A percentile compares a stretch with the other conserved stretches of the same genome.
Evolutionary conservation across 2,329 filamentous ascomycete species (phyloP).

Genomic region (Aurifilum marmelostoma): DNA sequence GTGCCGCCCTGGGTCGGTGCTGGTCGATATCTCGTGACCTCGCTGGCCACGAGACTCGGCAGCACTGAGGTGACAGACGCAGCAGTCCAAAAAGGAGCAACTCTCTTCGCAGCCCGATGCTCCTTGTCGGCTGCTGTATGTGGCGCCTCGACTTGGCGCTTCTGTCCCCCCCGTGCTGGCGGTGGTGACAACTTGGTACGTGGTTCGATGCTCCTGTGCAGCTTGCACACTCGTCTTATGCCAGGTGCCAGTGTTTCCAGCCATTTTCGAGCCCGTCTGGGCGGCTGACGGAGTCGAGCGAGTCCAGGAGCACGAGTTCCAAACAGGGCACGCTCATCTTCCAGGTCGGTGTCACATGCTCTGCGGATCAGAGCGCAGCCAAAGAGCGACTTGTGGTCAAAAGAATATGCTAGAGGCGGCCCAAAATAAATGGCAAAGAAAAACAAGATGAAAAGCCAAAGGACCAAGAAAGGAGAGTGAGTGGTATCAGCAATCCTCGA

Average conservation of each 20-base stretch:
- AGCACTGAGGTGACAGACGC: slow-evolving; percentile 25
- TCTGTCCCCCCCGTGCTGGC: slow-evolving; percentile 31
- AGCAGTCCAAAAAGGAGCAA: slow-evolving; percentile 19
- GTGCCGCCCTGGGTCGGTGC: slow-evolving; percentile 24
- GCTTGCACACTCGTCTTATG: slow-evolving; percentile 35
- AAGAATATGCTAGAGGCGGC: not conserved
- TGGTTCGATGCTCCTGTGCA: slow-evolving; percentile 29
- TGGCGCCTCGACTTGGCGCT: slow-evolving; percentile 31
- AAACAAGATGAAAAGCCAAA: not conserved
- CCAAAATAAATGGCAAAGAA: not conserved
- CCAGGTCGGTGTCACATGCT: not conserved
- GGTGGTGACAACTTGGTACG: slow-evolving; percentile 27
- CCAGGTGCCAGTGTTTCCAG: slow-evolving; percentile 30
- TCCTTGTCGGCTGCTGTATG: slow-evolving; percentile 2
- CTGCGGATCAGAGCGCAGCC: not conserved
- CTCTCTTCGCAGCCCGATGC: slow-evolving; percentile 12
- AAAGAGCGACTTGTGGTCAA: not conserved
- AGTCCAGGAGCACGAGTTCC: not conserved
- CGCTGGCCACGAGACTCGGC: slow-evolving; percentile 44
- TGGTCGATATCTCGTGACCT: slow-evolving; percentile 42
- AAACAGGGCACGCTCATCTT: slow-evolving; percentile 3
- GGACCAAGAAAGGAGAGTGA: not conserved
- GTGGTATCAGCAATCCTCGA: not conserved
- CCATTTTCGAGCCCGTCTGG: slow-evolving; percentile 16
- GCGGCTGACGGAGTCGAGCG: not conserved